Evolutionary conservation across 176 grass and related monocot genomes (phyloP).

Genomic region (Eleusine indica): DNA sequence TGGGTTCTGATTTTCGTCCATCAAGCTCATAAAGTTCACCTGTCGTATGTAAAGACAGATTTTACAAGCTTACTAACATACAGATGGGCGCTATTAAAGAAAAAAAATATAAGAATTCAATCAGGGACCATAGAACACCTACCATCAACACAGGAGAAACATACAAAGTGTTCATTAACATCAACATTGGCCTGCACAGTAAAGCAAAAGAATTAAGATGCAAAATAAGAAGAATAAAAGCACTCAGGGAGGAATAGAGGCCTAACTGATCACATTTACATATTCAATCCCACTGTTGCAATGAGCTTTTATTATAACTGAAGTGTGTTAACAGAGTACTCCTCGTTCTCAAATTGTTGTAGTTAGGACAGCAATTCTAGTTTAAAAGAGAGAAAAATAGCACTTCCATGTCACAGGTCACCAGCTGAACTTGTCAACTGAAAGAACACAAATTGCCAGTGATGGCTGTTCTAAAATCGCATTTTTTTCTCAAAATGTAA

Average conservation of each 20-base stretch:
- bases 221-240: constrained; percentile 7
- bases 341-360: not conserved
- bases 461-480: not conserved
- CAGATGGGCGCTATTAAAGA: not conserved
- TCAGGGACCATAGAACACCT: constrained; percentile 5
- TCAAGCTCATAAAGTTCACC: constrained; percentile 97
- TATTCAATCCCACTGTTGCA: constrained; percentile 2
- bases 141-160: constrained; percentile 99
- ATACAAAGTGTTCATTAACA: constrained; percentile 91
- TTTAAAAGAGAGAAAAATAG: not conserved
- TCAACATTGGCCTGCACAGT: constrained; percentile 66
- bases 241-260: not conserved
- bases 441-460: not conserved
- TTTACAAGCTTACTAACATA: constrained; percentile 1
- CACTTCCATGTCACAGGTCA: not conserved
- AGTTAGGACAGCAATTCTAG: not conserved
- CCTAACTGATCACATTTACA: constrained; percentile 15
- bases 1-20: constrained; percentile 75
- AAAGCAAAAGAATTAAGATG: constrained; percentile 20
- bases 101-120: constrained; percentile 9
- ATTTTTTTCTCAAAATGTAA: not conserved
- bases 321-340: not conserved
- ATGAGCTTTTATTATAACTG: constrained; percentile 1
- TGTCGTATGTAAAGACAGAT: constrained; percentile 34
- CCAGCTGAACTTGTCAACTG: not conserved